A percentile compares a stretch with the other conserved stretches of the same genome.
phyloP scores from a whole-genome alignment of 2,329 filamentous ascomycete genomes.

The Epichloe typhina region DNA sequence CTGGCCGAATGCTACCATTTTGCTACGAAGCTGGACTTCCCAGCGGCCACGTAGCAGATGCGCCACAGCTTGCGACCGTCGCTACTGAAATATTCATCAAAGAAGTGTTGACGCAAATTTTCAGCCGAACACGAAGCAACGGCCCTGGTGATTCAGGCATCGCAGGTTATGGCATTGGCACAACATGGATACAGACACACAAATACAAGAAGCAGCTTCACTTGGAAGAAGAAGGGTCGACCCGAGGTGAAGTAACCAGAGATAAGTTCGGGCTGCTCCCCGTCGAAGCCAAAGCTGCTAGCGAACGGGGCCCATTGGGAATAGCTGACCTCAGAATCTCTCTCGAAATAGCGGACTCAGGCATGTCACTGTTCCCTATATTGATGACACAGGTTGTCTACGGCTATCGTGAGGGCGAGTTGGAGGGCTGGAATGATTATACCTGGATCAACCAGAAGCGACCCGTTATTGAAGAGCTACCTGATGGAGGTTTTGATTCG shows the following conservation, averaged over 20 bases:
- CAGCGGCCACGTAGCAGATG: slow-evolving; percentile 45
- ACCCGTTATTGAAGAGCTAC: slow-evolving; percentile 17
- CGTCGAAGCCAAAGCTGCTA: slow-evolving; percentile 64
- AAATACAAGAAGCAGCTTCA: slow-evolving; percentile 64
- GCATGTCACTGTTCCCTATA: slow-evolving; percentile 65
- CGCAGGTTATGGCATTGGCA: slow-evolving; percentile 50
- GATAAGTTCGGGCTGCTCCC: slow-evolving; percentile 70
- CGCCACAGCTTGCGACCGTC: slow-evolving; percentile 49
- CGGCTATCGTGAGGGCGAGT: slow-evolving; percentile 61
- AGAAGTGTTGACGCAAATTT: slow-evolving; percentile 48
- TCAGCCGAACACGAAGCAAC: slow-evolving; percentile 51
- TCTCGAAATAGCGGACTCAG: slow-evolving; percentile 60
- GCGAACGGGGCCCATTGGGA: slow-evolving; percentile 56
- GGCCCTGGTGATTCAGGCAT: slow-evolving; percentile 48
- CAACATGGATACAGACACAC: slow-evolving; percentile 64
- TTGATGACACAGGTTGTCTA: slow-evolving; percentile 58
- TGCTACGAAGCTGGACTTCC: slow-evolving; percentile 53
- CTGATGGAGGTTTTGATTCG: slow-evolving; percentile 7
- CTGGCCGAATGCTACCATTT: slow-evolving; percentile 52
- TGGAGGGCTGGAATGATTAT: slow-evolving; percentile 53
- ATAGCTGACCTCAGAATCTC: slow-evolving; percentile 69
- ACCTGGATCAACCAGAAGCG: slow-evolving; percentile 33
- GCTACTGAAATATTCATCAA: slow-evolving; percentile 57
- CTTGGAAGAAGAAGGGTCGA: slow-evolving; percentile 59
- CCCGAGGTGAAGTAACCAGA: slow-evolving; percentile 59